Evolutionary conservation across 2,329 filamentous ascomycete genomes (phyloP).

Genomic region (Penicillium griseofulvum): DNA sequence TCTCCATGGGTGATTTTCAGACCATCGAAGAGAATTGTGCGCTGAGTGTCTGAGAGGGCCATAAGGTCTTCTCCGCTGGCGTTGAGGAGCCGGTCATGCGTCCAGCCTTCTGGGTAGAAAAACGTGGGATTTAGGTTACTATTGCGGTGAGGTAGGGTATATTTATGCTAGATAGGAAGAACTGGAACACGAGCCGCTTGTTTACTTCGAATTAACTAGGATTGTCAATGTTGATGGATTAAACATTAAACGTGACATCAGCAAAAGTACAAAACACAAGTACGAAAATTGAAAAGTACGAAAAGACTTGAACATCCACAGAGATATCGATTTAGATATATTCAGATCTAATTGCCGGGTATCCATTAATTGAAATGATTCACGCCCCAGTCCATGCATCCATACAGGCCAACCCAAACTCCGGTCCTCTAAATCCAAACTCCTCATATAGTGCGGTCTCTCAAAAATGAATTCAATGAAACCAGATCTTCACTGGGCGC

Average conservation of each 20-base stretch:
- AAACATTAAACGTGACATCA: background rate
- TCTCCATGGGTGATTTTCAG: too few species aligned
- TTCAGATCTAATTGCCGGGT: background rate
- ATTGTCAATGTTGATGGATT: background rate
- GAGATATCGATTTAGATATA: background rate
- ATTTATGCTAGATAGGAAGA: too few species aligned
- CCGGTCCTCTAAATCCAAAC: slow-evolving; percentile 3
- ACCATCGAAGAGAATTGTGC: too few species aligned
- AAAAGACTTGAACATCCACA: background rate
- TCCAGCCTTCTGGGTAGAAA: too few species aligned
- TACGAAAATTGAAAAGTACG: background rate
- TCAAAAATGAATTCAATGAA: slow-evolving; percentile 27
- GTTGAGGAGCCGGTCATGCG: too few species aligned
- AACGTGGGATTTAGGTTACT: too few species aligned
- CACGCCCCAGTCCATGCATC: slow-evolving; percentile 16
- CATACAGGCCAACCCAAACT: slow-evolving; percentile 17
- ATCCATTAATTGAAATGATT: background rate
- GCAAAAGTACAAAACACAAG: background rate
- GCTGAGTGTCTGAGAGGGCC: too few species aligned
- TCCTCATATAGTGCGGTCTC: slow-evolving; percentile 13
- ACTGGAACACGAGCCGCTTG: too few species aligned
- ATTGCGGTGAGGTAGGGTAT: too few species aligned
- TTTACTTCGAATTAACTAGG: too few species aligned
- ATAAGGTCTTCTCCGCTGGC: too few species aligned
- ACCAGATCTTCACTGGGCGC: slow-evolving; percentile 23